Base-by-base conservation (phyloP, 2,329 filamentous ascomycete genomes). In the Penicillium crustosum region DNA sequence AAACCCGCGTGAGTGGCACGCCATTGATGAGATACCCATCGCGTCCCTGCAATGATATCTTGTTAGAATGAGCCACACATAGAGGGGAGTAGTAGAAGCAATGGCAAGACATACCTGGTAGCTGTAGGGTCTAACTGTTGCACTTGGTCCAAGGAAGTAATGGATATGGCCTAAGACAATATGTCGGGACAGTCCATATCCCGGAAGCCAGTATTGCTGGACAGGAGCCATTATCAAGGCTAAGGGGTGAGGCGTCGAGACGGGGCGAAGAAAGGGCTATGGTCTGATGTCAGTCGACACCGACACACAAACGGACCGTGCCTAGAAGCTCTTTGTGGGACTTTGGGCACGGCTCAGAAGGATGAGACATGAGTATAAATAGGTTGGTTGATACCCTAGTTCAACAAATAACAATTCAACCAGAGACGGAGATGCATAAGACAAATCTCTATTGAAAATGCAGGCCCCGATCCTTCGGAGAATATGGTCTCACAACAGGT, bases 11-110 rank as follows among this genome's bases (percentile, higher is more conserved):
- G 55, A 81, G 68, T 57, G 75, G 76, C 50, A 75, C 69, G 33
- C 79, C 79, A 39, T 74, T 71, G 57, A 81, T 77, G 33, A 81
- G 70, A 63, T 80, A 81, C 38, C 79, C 79, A 68, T 81, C 79
- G 57, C 79, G 76, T 44, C 77, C 78, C 77, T 80, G 66, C 54
- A 61, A 35, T 49, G 55, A 59, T 49, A 53, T 58, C 56, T 63
- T 50, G 64, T 72, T 68, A 71, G 66, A 25, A 25, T 7, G 25
- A 6, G 25, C 25, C 6, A 25, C 25, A 6, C 25, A 6, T 25
- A 25, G 25, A 25, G 1, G 1, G 25, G 51, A 6, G 19, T 25
- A 48, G 38, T 31, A 48, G 52, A 52, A 52, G 42, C 39, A 45
- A n/a, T 42, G 36, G 42, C 33, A 35, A 31, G 38, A 61, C 62